Conservation (phyloP, 768 basidiomycete genomes). For the Polyporus arcularius region DNA sequence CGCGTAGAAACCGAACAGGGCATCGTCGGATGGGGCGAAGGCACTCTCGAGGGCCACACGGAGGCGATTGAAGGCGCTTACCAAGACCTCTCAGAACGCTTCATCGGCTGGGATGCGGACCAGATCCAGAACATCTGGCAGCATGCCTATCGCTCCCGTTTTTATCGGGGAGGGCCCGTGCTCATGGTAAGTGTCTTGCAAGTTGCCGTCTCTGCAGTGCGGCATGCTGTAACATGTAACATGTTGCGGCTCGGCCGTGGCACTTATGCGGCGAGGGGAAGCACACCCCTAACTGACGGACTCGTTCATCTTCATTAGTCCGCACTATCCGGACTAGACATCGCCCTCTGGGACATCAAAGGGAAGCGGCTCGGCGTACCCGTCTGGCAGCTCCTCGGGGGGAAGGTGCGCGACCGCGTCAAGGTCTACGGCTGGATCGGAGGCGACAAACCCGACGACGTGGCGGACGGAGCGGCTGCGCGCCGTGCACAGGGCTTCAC, state of each 20-base stretch:
- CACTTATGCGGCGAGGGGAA: not conserved
- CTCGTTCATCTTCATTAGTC: conserved; percentile 49
- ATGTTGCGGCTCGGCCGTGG: too few relatives aligned
- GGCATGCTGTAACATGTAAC: not conserved
- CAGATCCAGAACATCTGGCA: conserved; percentile 77
- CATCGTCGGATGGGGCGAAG: conserved; percentile 74
- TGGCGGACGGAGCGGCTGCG: conserved; percentile 49
- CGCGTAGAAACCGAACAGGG: conserved; percentile 66
- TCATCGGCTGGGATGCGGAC: conserved; percentile 61
- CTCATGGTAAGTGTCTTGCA: conserved; percentile 50
- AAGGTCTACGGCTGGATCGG: conserved; percentile 63
- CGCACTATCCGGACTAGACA: conserved; percentile 62
- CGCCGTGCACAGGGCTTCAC: conserved; percentile 66
- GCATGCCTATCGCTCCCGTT: conserved; percentile 62
- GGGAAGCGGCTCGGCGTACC: conserved; percentile 71
- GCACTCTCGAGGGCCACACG: conserved; percentile 71
- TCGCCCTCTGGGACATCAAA: conserved; percentile 78
- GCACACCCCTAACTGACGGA: not conserved
- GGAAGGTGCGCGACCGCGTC: conserved; percentile 61
- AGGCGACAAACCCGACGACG: conserved; percentile 48
- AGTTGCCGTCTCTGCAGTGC: not conserved
- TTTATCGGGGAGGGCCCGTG: conserved; percentile 74
- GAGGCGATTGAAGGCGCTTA: conserved; percentile 74
- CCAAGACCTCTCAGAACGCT: conserved; percentile 57
- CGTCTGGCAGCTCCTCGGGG: conserved; percentile 62